Evolutionary conservation across 441 rosid species (phyloP).

Genomic region (Hura crepitans): DNA sequence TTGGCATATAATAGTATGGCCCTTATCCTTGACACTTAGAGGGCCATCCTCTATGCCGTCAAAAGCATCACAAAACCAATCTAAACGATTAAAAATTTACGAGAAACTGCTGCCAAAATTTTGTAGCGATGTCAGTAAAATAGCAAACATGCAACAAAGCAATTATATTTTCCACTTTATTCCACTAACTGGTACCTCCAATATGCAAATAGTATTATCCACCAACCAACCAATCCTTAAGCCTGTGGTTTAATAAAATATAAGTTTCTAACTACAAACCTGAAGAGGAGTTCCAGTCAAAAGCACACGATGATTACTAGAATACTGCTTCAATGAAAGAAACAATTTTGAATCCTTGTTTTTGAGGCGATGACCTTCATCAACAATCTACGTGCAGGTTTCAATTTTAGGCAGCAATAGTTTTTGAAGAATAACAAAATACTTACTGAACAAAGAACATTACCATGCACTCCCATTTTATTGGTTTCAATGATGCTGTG

Average conservation of each 20-base stretch:
- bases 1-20: neutral
- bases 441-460: conserved; percentile 24
- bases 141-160: neutral
- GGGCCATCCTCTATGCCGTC: too few species aligned
- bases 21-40: neutral
- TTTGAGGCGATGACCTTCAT: conserved; percentile 98
- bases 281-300: conserved; percentile 99
- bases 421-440: conserved; percentile 20
- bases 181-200: conserved; percentile 7
- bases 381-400: conserved; percentile 71
- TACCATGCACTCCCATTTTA: conserved; percentile 99
- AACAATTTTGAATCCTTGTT: conserved; percentile 96
- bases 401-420: conserved; percentile 26
- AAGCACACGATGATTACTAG: conserved; percentile 83
- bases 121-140: neutral
- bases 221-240: conserved; percentile 8
- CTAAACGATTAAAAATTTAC: neutral
- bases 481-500: conserved; percentile 73
- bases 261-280: conserved; percentile 44
- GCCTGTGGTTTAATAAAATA: conserved; percentile 14
- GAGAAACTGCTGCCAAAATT: neutral
- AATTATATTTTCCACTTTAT: neutral
- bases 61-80: too few species aligned
- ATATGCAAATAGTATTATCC: neutral
- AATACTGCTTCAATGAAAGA: conserved; percentile 77